Conservation (phyloP, 208 protist genomes). For the Entamoeba nuttalli region DNA sequence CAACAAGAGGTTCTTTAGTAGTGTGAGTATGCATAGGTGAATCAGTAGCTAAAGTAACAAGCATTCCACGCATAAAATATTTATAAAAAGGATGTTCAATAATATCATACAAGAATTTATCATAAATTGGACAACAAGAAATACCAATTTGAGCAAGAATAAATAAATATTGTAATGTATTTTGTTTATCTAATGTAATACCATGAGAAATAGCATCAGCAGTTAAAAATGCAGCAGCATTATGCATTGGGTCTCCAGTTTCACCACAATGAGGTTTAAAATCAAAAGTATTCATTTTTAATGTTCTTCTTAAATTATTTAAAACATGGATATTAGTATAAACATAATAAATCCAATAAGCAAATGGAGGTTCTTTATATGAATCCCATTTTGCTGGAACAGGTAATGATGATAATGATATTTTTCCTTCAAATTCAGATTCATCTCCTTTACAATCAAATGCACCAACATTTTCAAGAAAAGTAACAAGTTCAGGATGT, state of each 20-base stretch:
- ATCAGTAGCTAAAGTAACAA: slow-evolving; percentile 88
- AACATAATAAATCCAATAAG: slow-evolving; percentile 92
- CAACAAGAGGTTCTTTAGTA: slow-evolving; percentile 84
- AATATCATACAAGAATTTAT: slow-evolving; percentile 52
- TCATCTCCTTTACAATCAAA: slow-evolving; percentile 97
- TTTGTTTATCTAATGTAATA: slow-evolving; percentile 24
- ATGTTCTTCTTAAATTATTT: slow-evolving; percentile 73
- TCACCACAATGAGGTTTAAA: slow-evolving; percentile 81
- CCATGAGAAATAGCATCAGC: slow-evolving; percentile 78
- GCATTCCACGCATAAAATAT: slow-evolving; percentile 29
- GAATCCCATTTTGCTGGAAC: slow-evolving; percentile 70
- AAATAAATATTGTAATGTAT: slow-evolving; percentile 86
- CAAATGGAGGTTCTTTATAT: slow-evolving; percentile 87
- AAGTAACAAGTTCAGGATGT: slow-evolving; percentile 78
- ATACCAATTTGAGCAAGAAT: slow-evolving; percentile 91
- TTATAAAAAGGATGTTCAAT: slow-evolving; percentile 45
- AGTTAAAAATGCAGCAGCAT: slow-evolving; percentile 51
- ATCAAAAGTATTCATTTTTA: slow-evolving; percentile 68
- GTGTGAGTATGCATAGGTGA: slow-evolving; percentile 83
- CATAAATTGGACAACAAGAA: slow-evolving; percentile 85
- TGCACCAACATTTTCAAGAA: slow-evolving; percentile 77
- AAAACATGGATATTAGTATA: slow-evolving; percentile 88
- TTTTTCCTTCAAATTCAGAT: slow-evolving; percentile 60
- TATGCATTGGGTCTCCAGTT: slow-evolving; percentile 58
- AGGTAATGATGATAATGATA: slow-evolving; percentile 5